Conservation (phyloP, 768 basidiomycete genomes). For the Agrocybe praecox region DNA sequence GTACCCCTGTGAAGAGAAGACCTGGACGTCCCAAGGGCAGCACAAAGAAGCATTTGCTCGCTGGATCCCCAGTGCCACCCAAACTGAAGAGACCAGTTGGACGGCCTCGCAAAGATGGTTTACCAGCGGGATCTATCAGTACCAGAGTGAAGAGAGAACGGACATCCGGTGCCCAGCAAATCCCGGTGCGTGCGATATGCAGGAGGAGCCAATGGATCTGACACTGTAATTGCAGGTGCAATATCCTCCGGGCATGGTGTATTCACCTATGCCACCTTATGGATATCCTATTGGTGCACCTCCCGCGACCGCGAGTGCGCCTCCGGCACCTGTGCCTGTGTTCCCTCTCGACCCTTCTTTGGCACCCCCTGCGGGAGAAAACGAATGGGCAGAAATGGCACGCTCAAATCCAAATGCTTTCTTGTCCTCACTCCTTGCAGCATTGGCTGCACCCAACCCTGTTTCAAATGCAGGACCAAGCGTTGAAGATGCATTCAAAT, state of each 20-base stretch:
- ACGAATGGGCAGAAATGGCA: slow-evolving; percentile 68
- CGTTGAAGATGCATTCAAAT: slow-evolving; percentile 79
- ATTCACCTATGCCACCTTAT: slow-evolving; percentile 23
- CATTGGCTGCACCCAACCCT: slow-evolving; percentile 66
- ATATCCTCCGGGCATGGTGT: slow-evolving; percentile 22
- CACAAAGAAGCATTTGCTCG: slow-evolving; percentile 63
- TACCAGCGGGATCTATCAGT: slow-evolving; percentile 76
- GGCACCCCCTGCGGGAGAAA: slow-evolving; percentile 31
- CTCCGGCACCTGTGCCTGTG: slow-evolving; percentile 26
- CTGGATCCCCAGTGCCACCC: slow-evolving; percentile 34
- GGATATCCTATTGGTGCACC: slow-evolving; percentile 28
- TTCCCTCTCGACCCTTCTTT: slow-evolving; percentile 56
- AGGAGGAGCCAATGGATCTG: no score
- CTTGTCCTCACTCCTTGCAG: slow-evolving; percentile 55
- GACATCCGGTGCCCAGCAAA: slow-evolving; percentile 11
- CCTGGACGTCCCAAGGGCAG: slow-evolving; percentile 82
- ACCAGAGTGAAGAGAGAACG: slow-evolving; percentile 35
- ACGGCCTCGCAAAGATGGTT: slow-evolving; percentile 78
- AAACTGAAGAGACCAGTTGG: slow-evolving; percentile 81
- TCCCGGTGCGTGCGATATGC: slow-evolving; percentile 3
- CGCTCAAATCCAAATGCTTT: slow-evolving; percentile 59
- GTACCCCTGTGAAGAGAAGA: slow-evolving; percentile 52
- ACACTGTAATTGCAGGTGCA: slow-evolving; percentile 8
- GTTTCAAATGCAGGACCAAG: slow-evolving; percentile 60
- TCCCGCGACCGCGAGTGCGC: slow-evolving; percentile 24